Evolutionary conservation across 345 rosid genomes (phyloP), one percentile per base, ranked within the genome.

Genomic region (Chamaenerion angustifolium): DNA sequence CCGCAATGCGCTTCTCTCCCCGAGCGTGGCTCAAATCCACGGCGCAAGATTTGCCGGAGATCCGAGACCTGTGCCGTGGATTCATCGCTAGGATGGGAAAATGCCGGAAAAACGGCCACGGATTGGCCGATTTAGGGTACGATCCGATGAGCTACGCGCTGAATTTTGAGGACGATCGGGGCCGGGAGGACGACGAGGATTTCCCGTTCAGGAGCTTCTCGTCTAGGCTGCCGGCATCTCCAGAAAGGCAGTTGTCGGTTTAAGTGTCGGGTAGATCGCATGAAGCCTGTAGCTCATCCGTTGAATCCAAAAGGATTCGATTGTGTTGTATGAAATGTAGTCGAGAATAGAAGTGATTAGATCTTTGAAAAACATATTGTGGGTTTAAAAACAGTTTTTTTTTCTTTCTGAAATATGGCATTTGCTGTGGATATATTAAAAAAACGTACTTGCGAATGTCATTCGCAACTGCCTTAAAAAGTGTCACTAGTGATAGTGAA

Each of bases 61-160:
- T 50, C 42, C 54, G 54, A 16, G 54, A 50, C 42, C 54, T 40
- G 5, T 50, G 54, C 54, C 54, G 41, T 18, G 42, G 54, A 5
- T 19, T 35, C 42, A 35, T 50, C 42, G 41, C 42, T 16, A 0
- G 49, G 42, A 2, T 35, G 10, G 0, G 49, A 17, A 2, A 15
- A 11, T 35, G 12, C 18, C 25, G 13, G 25, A 45, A 12, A 50
- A 42, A 4, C 7, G 58, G 27, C 5, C 27, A 0, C 19, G 45
- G 48, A 48, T 66, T 80, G 8, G 68, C 57, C 2, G 85, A 88
- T 60, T 79, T 81, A 49, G 60, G 74, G 16, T 88, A 83, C 64
- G 94, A 83, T 52, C 72, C 76, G 8, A 18, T 57, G 68, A 88
- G 88, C 42, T 88, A 83, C 56, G 71, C 79, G 10, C 71, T 81